phyloP scores from a whole-genome alignment of 2,329 filamentous ascomycete species.

The Colletotrichum chrysophilum region DNA sequence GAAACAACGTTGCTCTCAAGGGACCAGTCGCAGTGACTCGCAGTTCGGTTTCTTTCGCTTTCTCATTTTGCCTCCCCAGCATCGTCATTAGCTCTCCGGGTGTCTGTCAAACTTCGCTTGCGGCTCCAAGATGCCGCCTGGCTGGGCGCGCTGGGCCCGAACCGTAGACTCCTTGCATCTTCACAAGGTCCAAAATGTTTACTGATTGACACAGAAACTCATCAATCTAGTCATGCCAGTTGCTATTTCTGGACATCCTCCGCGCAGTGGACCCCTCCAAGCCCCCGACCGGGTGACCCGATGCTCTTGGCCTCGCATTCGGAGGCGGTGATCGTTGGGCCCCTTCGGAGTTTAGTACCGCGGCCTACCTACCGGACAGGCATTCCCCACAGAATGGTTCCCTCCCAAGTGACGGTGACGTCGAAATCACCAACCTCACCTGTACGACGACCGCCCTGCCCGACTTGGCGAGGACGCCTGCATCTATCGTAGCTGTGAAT shows the following conservation, averaged over 20 bases:
- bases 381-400: constrained; percentile 9
- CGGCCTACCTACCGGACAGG: background rate
- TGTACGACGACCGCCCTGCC: background rate
- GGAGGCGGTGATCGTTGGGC: background rate
- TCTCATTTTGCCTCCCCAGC: background rate
- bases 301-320: background rate
- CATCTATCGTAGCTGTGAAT: background rate
- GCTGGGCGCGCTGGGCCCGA: background rate
- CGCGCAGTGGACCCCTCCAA: background rate
- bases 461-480: background rate
- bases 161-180: background rate
- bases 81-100: background rate
- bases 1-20: background rate
- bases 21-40: background rate
- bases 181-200: background rate
- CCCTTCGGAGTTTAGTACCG: background rate
- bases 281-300: background rate
- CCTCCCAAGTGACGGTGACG: constrained; percentile 2
- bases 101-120: background rate
- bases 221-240: background rate
- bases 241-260: background rate
- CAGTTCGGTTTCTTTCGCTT: background rate
- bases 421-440: constrained; percentile 8
- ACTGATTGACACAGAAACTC: accelerated
- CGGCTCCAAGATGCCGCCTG: background rate